These are phyloP conservation scores for Blastobotrys capitulatus DNA, from an alignment of 1,139 yeast genomes.

Conservation along the genomic window DNA sequence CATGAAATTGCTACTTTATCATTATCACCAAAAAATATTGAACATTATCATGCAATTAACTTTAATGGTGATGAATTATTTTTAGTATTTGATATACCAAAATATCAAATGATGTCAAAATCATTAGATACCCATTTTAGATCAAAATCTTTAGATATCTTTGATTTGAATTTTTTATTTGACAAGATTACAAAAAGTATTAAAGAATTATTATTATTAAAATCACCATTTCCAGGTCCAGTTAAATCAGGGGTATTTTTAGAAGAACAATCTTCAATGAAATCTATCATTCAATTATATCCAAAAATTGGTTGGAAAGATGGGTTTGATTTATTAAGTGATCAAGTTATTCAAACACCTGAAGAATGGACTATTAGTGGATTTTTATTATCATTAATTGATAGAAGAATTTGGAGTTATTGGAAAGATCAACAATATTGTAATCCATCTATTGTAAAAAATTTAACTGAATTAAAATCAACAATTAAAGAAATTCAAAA, in stretches of 20 bases:
- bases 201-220: not conserved
- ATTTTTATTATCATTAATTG: not conserved
- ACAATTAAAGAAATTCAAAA: not conserved
- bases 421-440: not conserved
- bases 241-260: not conserved
- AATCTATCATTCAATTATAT: not conserved
- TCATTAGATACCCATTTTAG: too few relatives aligned
- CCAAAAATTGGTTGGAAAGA: not conserved
- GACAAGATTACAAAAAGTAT: too few relatives aligned
- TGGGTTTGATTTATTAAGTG: not conserved
- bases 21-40: too few relatives aligned
- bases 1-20: too few relatives aligned
- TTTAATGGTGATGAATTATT: too few relatives aligned
- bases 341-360: not conserved
- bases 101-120: too few relatives aligned
- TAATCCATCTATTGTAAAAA: not conserved
- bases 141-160: too few relatives aligned
- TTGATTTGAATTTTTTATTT: too few relatives aligned
- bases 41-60: too few relatives aligned
- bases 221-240: not conserved
- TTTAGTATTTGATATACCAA: too few relatives aligned
- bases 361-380: too few relatives aligned
- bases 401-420: not conserved
- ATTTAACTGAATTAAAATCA: not conserved
- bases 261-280: too few relatives aligned